Evolutionary conservation across 2,329 filamentous ascomycete genomes (phyloP).

Genomic region (Paramyrothecium sp.): DNA sequence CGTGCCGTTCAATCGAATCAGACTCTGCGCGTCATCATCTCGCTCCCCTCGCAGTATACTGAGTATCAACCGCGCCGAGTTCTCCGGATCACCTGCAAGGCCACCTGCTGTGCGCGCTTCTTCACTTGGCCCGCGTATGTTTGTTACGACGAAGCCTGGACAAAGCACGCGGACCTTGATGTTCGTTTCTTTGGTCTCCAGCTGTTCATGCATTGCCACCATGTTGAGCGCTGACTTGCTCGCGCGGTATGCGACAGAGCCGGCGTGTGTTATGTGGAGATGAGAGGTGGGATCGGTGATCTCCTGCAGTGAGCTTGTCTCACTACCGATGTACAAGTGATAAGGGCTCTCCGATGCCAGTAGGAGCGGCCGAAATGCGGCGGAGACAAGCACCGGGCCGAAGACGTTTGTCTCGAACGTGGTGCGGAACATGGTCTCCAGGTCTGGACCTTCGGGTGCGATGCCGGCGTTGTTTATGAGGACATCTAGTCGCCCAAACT

Average conservation of each 20-base stretch:
- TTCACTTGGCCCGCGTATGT: not conserved
- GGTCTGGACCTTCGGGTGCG: not conserved
- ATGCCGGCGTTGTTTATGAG: conserved; percentile 41
- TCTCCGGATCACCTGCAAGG: not conserved
- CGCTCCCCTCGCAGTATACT: not conserved
- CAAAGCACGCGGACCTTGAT: not conserved
- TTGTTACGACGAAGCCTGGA: not conserved
- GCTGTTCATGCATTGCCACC: not conserved
- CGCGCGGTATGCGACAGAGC: conserved; percentile 1
- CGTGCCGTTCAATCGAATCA: not conserved
- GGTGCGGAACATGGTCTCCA: not conserved
- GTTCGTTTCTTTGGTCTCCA: not conserved
- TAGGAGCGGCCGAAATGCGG: conserved; percentile 1
- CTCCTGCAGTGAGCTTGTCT: not conserved
- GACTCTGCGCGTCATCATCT: not conserved
- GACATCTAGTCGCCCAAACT: conserved; percentile 35
- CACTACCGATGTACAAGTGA: not conserved
- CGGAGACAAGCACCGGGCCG: conserved; percentile 3
- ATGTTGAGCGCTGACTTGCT: conserved; percentile 1
- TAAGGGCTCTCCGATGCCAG: conserved; percentile 1
- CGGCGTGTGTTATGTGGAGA: not conserved
- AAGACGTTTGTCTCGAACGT: conserved; percentile 4
- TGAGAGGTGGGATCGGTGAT: not conserved
- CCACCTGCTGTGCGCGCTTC: not conserved
- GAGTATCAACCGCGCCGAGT: not conserved